A percentile compares a stretch with the other conserved stretches of the same genome.
Evolutionary conservation across 2,329 filamentous ascomycete species (phyloP).

Genomic region (Penicillium fuscoglaucum): DNA sequence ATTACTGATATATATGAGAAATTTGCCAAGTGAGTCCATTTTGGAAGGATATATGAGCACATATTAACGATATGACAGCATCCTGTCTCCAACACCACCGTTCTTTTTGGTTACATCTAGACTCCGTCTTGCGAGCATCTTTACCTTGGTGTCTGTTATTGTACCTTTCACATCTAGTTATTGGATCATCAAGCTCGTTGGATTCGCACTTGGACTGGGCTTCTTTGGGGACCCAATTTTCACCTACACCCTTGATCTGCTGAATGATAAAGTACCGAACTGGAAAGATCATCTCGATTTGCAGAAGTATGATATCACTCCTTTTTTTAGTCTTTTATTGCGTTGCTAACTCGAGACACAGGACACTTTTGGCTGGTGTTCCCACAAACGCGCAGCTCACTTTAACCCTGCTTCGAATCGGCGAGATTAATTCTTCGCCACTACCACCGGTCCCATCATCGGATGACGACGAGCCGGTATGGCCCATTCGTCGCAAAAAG

Average conservation of each 20-base stretch:
- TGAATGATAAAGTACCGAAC: conserved; percentile 57
- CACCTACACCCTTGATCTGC: conserved; percentile 55
- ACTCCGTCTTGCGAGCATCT: conserved; percentile 55
- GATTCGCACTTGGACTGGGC: conserved; percentile 66
- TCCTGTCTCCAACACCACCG: conserved; percentile 62
- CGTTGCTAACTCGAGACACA: conserved; percentile 19
- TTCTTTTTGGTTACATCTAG: conserved; percentile 59
- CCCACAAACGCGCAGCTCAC: conserved; percentile 85
- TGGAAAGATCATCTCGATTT: conserved; percentile 77
- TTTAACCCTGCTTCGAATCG: conserved; percentile 76
- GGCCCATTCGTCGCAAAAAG: conserved; percentile 44
- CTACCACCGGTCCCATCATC: conserved; percentile 62
- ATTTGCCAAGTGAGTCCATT: conserved; percentile 55
- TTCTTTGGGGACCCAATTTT: conserved; percentile 82
- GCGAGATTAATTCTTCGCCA: conserved; percentile 78
- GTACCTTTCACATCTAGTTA: conserved; percentile 60
- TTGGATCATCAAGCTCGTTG: conserved; percentile 64
- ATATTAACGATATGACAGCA: conserved; percentile 37
- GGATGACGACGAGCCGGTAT: conserved; percentile 32
- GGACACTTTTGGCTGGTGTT: conserved; percentile 73
- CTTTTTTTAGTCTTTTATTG: not conserved
- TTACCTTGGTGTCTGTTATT: conserved; percentile 54
- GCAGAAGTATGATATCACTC: conserved; percentile 51
- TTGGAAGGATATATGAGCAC: not conserved
- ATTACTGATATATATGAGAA: conserved; percentile 64